phyloP scores from a whole-genome alignment of 2,329 filamentous ascomycete species.

The Pseudocercospora ulei region DNA sequence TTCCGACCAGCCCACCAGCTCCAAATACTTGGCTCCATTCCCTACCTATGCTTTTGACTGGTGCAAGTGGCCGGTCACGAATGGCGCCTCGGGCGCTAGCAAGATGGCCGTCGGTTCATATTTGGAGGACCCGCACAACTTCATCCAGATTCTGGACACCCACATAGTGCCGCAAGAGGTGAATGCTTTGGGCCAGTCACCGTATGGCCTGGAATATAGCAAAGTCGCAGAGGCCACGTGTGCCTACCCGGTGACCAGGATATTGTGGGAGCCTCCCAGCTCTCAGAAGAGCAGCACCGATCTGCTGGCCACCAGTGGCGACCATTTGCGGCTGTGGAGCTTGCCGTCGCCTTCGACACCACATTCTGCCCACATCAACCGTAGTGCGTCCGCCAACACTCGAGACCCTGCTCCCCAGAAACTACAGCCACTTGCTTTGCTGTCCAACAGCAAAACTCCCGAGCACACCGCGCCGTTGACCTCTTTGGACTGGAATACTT shows the following conservation, averaged over 20 bases:
- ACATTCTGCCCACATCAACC: conserved; percentile 52
- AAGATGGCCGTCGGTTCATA: conserved; percentile 95
- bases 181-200: conserved; percentile 58
- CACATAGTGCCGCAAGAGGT: conserved; percentile 61
- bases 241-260: conserved; percentile 90
- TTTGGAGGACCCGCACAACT: conserved; percentile 95
- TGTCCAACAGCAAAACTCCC: conserved; percentile 96
- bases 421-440: conserved; percentile 77
- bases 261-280: conserved; percentile 91
- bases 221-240: conserved; percentile 95
- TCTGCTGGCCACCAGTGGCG: conserved; percentile 84
- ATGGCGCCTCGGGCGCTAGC: conserved; percentile 60
- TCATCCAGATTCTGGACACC: conserved; percentile 95
- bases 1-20: conserved; percentile 59
- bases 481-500: conserved; percentile 94
- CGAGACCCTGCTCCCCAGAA: conserved; percentile 59
- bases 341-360: conserved; percentile 49
- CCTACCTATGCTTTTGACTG: conserved; percentile 94
- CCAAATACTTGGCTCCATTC: conserved; percentile 91
- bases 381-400: conserved; percentile 52
- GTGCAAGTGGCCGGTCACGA: conserved; percentile 91
- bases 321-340: conserved; percentile 90
- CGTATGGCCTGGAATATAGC: conserved; percentile 75
- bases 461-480: conserved; percentile 96
- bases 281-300: conserved; percentile 93